These are phyloP conservation scores for Neopestalotiopsis sp. DNA, from an alignment of 2,329 filamentous ascomycete genomes.

Conservation along the genomic window DNA sequence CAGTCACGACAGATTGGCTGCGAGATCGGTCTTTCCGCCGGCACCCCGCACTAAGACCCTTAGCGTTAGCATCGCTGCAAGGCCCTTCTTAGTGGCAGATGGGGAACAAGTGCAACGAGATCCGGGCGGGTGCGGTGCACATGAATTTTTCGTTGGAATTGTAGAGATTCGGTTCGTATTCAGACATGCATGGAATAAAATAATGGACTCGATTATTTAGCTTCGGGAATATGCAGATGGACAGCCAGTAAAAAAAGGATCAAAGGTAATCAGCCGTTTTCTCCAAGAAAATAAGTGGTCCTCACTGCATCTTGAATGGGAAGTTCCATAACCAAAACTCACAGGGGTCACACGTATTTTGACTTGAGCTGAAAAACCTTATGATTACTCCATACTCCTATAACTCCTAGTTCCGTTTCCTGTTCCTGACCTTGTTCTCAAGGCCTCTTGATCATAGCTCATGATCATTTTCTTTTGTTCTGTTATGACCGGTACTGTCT, in stretches of 20 bases:
- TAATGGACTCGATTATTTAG: too few species aligned
- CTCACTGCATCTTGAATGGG: neutral
- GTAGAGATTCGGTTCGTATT: too few species aligned
- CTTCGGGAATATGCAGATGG: too few species aligned
- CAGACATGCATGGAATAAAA: too few species aligned
- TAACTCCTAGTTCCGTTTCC: neutral
- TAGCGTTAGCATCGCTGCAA: neutral
- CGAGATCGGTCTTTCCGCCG: constrained; percentile 11
- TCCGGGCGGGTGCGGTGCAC: too few species aligned
- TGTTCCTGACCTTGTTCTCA: neutral
- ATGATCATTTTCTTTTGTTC: constrained; percentile 4
- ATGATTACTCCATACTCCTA: neutral
- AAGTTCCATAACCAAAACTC: neutral
- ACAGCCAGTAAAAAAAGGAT: too few species aligned
- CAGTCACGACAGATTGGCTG: constrained; percentile 10
- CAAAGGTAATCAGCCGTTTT: neutral
- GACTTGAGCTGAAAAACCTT: neutral
- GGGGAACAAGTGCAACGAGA: neutral
- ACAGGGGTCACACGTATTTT: neutral
- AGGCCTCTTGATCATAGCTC: neutral
- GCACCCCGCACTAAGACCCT: constrained; percentile 11
- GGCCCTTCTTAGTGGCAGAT: neutral
- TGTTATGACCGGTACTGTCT: neutral
- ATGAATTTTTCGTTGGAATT: too few species aligned
- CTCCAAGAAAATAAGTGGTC: neutral